phyloP scores from a whole-genome alignment of 225 moss, liverwort and hornwort genomes.

The Straminergon stramineum region DNA sequence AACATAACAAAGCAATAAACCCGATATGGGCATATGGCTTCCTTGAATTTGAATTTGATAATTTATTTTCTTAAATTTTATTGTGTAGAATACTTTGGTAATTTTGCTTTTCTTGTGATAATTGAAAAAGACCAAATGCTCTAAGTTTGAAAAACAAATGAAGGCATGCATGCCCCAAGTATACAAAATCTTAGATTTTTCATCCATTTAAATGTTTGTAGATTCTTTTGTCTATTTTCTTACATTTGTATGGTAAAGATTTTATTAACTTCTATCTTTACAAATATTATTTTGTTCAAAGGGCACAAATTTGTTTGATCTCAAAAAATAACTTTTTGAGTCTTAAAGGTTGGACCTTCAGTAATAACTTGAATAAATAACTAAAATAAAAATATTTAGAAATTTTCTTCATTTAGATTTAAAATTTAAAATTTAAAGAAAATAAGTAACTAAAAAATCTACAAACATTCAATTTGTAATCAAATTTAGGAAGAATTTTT shows the following conservation, averaged over 20 bases:
- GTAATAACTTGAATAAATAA: background rate
- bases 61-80: background rate
- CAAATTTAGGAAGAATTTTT: background rate
- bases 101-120: background rate
- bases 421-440: background rate
- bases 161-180: background rate
- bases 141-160: background rate
- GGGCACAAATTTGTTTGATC: too few species aligned
- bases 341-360: background rate
- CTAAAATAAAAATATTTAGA: background rate
- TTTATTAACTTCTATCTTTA: too few species aligned
- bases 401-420: background rate
- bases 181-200: background rate
- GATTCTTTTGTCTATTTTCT: background rate
- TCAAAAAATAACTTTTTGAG: accelerated
- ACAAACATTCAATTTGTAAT: background rate
- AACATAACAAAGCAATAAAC: background rate
- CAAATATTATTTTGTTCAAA: too few species aligned
- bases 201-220: background rate
- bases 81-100: background rate
- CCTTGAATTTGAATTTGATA: background rate
- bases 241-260: too few species aligned
- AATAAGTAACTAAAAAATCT: background rate
- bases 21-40: background rate
- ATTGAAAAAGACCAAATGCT: accelerated